phyloP scores from a whole-genome alignment of 345 rosid species.

The Linum usitatissimum region DNA sequence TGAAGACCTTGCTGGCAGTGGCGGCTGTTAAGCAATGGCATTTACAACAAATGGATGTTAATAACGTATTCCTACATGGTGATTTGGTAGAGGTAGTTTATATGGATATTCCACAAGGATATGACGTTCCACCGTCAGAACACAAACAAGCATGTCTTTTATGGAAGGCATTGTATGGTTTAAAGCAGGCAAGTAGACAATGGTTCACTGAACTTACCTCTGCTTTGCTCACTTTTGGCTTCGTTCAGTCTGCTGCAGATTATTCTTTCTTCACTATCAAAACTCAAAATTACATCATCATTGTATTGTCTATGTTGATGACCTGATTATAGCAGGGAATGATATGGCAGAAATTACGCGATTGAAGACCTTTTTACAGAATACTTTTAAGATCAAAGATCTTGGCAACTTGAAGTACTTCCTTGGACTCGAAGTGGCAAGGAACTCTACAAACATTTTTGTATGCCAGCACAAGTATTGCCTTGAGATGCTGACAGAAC shows the following conservation, averaged over 20 bases:
- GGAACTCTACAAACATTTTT: background rate
- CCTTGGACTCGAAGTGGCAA: background rate
- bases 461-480: background rate
- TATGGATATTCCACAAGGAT: too few relatives aligned
- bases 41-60: too few relatives aligned
- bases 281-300: too few relatives aligned
- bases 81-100: too few relatives aligned
- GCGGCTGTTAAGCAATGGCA: too few relatives aligned
- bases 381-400: background rate
- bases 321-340: background rate
- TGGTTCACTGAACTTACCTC: background rate
- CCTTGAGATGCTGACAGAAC: constrained; percentile 1
- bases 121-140: too few relatives aligned
- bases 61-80: too few relatives aligned
- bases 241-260: background rate
- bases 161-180: background rate
- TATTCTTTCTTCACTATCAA: background rate
- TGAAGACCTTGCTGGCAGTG: too few relatives aligned
- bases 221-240: background rate
- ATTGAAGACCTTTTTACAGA: background rate
- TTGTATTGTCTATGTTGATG: constrained; percentile 2
- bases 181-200: background rate
- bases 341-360: constrained; percentile 1
- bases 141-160: too few relatives aligned
- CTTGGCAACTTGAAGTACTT: background rate